Percentiles rank a stretch among this genome's conserved stretches.
These are phyloP conservation scores for Solanum hybrid DNA, from an alignment of 305 asterid genomes.

Conservation along the genomic window DNA sequence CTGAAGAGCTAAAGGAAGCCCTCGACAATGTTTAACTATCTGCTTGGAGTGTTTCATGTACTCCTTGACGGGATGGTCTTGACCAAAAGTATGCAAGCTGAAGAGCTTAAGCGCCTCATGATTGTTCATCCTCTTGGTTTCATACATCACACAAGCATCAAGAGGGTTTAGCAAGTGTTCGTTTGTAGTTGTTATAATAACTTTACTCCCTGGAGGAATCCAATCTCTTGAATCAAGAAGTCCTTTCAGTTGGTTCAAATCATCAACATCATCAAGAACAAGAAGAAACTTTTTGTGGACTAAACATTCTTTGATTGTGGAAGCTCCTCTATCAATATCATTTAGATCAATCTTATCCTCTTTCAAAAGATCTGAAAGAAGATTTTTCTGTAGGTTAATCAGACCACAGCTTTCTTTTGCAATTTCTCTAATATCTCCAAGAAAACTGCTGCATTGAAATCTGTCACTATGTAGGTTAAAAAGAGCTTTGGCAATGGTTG, in stretches of 20 bases:
- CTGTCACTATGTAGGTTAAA: not conserved
- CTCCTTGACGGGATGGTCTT: not conserved
- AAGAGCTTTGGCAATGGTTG: slow-evolving; percentile 8
- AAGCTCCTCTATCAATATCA: not conserved
- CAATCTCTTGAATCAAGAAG: slow-evolving; percentile 2
- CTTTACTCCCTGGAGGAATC: slow-evolving; percentile 11
- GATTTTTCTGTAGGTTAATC: not conserved
- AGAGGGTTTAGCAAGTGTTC: not conserved
- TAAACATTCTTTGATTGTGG: not conserved
- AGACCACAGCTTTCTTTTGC: not conserved
- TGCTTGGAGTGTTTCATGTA: not conserved
- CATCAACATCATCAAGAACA: slow-evolving; percentile 10
- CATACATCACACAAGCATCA: not conserved
- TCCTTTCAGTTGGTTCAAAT: not conserved
- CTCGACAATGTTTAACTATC: slow-evolving; percentile 3
- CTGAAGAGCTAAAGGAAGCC: slow-evolving; percentile 12
- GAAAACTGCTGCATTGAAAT: not conserved
- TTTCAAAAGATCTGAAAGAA: slow-evolving; percentile 1
- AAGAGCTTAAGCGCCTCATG: slow-evolving; percentile 5
- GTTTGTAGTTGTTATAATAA: slow-evolving; percentile 6
- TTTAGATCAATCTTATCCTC: not conserved
- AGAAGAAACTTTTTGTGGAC: slow-evolving; percentile 5
- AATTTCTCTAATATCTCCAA: not conserved
- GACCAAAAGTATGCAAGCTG: slow-evolving; percentile 10
- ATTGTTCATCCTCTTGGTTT: not conserved